Evolutionary conservation across 164 flowering plant genomes (phyloP).

Genomic region (Nymphaea colorata): DNA sequence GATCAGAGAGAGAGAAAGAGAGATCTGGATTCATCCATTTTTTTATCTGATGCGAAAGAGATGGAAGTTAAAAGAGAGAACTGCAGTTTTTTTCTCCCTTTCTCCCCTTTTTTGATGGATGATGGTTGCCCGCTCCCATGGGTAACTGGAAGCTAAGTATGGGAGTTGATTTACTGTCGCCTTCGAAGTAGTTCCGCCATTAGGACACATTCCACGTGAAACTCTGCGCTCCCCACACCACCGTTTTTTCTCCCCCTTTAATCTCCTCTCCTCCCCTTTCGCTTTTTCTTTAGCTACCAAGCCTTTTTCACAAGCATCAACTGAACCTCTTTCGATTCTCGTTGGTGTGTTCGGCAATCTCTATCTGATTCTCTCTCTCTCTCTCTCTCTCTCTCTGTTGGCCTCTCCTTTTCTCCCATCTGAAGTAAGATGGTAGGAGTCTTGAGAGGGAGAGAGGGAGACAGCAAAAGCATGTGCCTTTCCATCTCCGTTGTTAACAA

Average conservation of each 20-base stretch:
- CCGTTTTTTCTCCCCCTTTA: background rate
- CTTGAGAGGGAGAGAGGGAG: background rate
- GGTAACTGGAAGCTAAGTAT: no score
- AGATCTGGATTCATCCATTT: no score
- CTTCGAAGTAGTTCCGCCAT: no score
- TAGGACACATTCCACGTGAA: background rate
- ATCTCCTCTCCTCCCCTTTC: background rate
- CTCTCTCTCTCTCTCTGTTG: background rate
- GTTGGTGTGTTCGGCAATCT: background rate
- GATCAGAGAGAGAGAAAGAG: no score
- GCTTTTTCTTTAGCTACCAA: no score
- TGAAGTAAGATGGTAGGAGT: background rate
- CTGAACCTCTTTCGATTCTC: background rate
- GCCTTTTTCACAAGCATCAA: background rate
- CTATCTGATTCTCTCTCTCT: background rate
- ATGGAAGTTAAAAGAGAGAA: no score
- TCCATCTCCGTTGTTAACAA: background rate
- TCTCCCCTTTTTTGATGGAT: no score
- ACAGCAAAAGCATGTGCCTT: background rate
- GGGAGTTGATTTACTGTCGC: no score
- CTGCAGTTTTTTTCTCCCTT: no score
- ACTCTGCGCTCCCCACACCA: background rate
- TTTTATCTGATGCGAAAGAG: no score
- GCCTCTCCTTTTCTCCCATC: background rate
- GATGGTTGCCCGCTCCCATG: no score